Evolutionary conservation across 257 asterid species (phyloP).

Genomic region (Solanum sejunctum): DNA sequence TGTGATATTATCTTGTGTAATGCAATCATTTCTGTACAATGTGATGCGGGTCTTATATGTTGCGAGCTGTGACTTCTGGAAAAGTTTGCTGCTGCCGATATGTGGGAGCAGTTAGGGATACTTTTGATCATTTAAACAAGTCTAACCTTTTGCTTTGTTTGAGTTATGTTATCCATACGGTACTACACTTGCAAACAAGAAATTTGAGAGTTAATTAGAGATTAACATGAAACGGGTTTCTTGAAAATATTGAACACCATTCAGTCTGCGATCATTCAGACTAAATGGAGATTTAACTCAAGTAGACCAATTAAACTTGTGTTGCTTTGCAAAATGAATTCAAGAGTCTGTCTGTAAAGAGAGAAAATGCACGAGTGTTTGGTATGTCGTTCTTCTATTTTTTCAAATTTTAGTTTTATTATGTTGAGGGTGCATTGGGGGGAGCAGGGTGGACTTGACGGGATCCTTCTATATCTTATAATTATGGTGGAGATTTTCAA

Average conservation of each 20-base stretch:
- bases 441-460: neutral
- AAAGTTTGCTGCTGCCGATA: neutral
- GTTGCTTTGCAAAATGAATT: neutral
- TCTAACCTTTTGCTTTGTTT: neutral
- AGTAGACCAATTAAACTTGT: neutral
- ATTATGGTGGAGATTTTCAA: neutral
- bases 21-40: neutral
- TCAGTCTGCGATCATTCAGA: neutral
- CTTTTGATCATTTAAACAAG: neutral
- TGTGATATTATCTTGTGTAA: neutral
- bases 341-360: neutral
- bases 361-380: neutral
- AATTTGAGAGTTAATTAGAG: neutral
- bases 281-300: neutral
- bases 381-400: neutral
- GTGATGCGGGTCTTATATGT: neutral
- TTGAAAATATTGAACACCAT: neutral
- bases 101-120: neutral
- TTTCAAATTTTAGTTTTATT: neutral
- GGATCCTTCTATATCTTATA: neutral
- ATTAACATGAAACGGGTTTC: neutral
- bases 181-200: neutral
- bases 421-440: neutral
- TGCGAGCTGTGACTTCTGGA: neutral
- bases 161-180: neutral